Evolutionary conservation across 495 filamentous ascomycete genomes (phyloP).

Genomic region (Tirmania nivea): DNA sequence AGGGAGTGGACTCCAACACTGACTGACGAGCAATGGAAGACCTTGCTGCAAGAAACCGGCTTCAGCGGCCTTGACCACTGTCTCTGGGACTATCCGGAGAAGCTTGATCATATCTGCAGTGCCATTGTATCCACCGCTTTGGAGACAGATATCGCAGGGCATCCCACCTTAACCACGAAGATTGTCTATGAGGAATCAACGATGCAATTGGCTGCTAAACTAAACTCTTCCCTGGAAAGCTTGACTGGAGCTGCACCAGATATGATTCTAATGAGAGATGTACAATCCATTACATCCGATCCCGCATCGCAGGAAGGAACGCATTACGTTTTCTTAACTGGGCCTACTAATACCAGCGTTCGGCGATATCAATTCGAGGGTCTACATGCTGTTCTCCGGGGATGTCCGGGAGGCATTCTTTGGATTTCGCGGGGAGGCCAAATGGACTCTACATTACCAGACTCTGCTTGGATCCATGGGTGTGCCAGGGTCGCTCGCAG

Average conservation of each 20-base stretch:
- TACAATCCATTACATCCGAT: too few relatives aligned
- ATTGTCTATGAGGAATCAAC: background rate
- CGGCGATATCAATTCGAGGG: constrained; percentile 12
- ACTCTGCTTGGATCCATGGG: constrained; percentile 32
- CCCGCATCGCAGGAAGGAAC: too few relatives aligned
- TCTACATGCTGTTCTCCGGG: constrained; percentile 14
- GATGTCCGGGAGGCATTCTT: constrained; percentile 22
- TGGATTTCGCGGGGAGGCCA: constrained; percentile 32
- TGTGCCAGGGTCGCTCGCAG: constrained; percentile 32
- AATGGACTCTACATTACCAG: constrained; percentile 23
- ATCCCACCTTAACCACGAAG: background rate
- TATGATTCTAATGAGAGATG: too few relatives aligned
- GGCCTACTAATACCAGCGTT: constrained; percentile 4
- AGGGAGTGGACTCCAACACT: constrained; percentile 22
- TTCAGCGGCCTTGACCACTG: constrained; percentile 29
- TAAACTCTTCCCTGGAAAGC: background rate
- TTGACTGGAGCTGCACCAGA: too few relatives aligned
- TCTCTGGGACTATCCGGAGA: background rate
- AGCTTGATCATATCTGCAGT: background rate
- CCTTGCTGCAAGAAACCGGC: constrained; percentile 20
- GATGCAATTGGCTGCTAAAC: background rate
- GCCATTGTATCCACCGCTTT: background rate
- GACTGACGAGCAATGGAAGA: constrained; percentile 22
- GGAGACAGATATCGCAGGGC: too few relatives aligned
- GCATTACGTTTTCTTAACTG: background rate